phyloP scores from a whole-genome alignment of 2,329 filamentous ascomycete species.

The Penicillium polonicum region DNA sequence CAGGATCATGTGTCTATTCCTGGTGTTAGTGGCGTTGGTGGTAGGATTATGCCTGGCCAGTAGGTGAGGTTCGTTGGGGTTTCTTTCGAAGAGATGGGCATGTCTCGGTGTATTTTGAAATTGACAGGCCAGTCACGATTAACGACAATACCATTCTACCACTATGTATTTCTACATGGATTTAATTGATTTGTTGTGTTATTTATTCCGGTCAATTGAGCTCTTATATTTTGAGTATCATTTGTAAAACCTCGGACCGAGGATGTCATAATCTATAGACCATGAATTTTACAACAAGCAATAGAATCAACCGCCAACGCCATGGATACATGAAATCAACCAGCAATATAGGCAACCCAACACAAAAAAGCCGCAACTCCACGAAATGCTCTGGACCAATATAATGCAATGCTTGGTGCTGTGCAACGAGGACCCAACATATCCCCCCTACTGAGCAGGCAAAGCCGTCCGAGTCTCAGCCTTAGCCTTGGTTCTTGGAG shows the following conservation, averaged over 20 bases:
- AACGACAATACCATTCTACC: slow-evolving; percentile 3
- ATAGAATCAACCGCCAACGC: slow-evolving; percentile 2
- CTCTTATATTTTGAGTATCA: neutral
- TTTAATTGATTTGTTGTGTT: neutral
- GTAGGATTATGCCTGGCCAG: slow-evolving; percentile 44
- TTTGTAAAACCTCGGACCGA: neutral
- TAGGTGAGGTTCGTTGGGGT: slow-evolving; percentile 19
- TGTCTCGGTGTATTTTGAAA: neutral
- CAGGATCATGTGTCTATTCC: slow-evolving; percentile 66
- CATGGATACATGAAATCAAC: slow-evolving; percentile 7
- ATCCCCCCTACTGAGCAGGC: slow-evolving; percentile 23
- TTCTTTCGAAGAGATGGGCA: neutral
- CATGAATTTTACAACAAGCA: neutral
- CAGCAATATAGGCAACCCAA: neutral
- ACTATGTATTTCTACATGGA: neutral
- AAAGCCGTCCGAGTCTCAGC: slow-evolving; percentile 26
- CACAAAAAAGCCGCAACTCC: slow-evolving; percentile 26
- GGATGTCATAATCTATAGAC: neutral
- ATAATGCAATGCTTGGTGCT: slow-evolving; percentile 15
- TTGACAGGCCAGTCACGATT: slow-evolving; percentile 1
- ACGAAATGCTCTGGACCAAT: slow-evolving; percentile 22
- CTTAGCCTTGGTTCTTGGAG: slow-evolving; percentile 30
- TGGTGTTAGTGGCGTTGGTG: slow-evolving; percentile 42
- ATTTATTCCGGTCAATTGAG: neutral
- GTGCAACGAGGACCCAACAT: neutral